A percentile compares a stretch with the other conserved stretches of the same genome.
Evolutionary conservation across 345 rosid genomes (phyloP).

Genomic region (Moricandia moricandioides): DNA sequence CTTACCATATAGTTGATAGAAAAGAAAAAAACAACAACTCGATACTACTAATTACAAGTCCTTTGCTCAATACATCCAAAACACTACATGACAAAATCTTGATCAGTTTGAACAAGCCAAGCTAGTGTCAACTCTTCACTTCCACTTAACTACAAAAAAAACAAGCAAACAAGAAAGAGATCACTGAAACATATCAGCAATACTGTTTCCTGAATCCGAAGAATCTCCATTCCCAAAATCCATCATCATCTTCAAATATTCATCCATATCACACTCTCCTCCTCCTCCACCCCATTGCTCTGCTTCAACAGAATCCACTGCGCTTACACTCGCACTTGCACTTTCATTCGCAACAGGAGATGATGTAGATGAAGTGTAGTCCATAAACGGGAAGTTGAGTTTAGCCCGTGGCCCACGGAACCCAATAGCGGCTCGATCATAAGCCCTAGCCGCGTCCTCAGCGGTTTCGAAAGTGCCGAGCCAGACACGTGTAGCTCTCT

Average conservation of each 20-base stretch:
- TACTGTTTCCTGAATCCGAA: slow-evolving; percentile 52
- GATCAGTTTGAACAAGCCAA: background rate
- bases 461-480: slow-evolving; percentile 88
- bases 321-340: background rate
- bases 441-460: slow-evolving; percentile 91
- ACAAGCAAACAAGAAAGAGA: background rate
- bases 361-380: slow-evolving; percentile 7
- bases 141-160: slow-evolving; percentile 28
- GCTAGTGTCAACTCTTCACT: slow-evolving; percentile 13
- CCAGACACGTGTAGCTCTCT: slow-evolving; percentile 80
- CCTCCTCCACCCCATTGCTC: slow-evolving; percentile 31
- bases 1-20: background rate
- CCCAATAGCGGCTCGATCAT: slow-evolving; percentile 72
- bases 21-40: background rate
- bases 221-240: slow-evolving; percentile 53
- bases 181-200: slow-evolving; percentile 37
- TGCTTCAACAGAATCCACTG: slow-evolving; percentile 23
- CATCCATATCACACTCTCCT: slow-evolving; percentile 43
- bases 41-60: slow-evolving; percentile 21
- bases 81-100: slow-evolving; percentile 1
- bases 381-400: slow-evolving; percentile 66
- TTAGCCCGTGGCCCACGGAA: slow-evolving; percentile 69
- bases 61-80: background rate
- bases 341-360: background rate
- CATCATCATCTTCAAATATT: slow-evolving; percentile 55